These are phyloP conservation scores for Chaetomium cochliodes DNA, from an alignment of 495 filamentous ascomycete genomes.

Conservation along the genomic window DNA sequence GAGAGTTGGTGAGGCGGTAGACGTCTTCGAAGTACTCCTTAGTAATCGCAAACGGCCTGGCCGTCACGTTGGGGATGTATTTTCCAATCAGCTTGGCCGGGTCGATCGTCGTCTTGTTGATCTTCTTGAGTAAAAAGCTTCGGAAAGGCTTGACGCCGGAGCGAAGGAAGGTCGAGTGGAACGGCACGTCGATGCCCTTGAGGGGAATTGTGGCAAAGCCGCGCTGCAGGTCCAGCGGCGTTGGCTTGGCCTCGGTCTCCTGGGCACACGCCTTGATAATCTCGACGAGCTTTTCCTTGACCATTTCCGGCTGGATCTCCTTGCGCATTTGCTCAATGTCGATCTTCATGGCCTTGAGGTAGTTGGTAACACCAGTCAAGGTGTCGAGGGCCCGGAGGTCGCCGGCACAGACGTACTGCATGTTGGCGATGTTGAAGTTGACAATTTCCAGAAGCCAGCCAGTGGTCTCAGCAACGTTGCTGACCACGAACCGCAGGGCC, in stretches of 20 bases:
- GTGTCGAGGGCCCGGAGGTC: constrained; percentile 95
- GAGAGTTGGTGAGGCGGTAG: constrained; percentile 87
- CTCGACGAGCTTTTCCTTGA: constrained; percentile 49
- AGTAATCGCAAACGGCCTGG: constrained; percentile 87
- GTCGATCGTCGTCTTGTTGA: constrained; percentile 96
- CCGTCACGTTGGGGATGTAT: constrained; percentile 98
- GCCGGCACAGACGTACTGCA: constrained; percentile 97
- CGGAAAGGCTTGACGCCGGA: constrained; percentile 98
- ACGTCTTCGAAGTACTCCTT: constrained; percentile 99
- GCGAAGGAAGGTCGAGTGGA: constrained; percentile 96
- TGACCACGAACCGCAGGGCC: constrained; percentile 91
- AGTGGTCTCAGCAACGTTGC: constrained; percentile 86
- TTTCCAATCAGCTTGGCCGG: constrained; percentile 94
- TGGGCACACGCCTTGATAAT: constrained; percentile 81
- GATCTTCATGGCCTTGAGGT: constrained; percentile 90
- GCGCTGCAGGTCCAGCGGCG: constrained; percentile 82
- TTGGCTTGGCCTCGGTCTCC: constrained; percentile 82
- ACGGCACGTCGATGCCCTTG: constrained; percentile 94
- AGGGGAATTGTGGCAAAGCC: constrained; percentile 97
- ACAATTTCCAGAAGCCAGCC: constrained; percentile 97
- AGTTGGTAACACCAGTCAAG: constrained; percentile 88
- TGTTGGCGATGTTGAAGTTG: constrained; percentile 98
- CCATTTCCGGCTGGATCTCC: constrained; percentile 72
- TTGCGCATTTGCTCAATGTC: constrained; percentile 91
- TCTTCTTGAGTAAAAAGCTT: constrained; percentile 96